A percentile compares a stretch with the other conserved stretches of the same genome.
Evolutionary conservation across 2,329 filamentous ascomycete species (phyloP).

Genomic region (Trichoderma polysporum): DNA sequence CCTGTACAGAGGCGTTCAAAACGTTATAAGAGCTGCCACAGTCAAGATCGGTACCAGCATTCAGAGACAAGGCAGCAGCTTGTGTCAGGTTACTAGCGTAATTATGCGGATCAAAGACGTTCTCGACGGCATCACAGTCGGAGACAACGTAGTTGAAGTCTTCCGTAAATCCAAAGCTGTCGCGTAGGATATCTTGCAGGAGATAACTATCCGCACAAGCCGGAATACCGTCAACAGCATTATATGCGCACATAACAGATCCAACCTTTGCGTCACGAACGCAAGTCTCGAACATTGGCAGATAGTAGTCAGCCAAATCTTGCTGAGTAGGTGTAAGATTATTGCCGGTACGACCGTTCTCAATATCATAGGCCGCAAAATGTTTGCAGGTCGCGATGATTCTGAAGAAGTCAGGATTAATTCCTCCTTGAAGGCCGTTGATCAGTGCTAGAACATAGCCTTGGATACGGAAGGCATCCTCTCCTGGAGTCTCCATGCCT

Average conservation of each 20-base stretch:
- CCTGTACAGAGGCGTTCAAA: slow-evolving; percentile 39
- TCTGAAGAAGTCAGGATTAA: slow-evolving; percentile 29
- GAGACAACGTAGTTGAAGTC: slow-evolving; percentile 62
- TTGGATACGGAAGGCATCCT: slow-evolving; percentile 52
- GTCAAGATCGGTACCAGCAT: slow-evolving; percentile 34
- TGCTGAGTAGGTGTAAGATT: slow-evolving; percentile 58
- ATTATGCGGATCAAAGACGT: slow-evolving; percentile 50
- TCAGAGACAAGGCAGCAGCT: slow-evolving; percentile 36
- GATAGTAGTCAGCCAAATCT: slow-evolving; percentile 67
- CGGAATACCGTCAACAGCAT: slow-evolving; percentile 64
- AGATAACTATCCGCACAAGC: slow-evolving; percentile 64
- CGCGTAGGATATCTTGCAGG: slow-evolving; percentile 60
- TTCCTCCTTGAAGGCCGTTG: slow-evolving; percentile 48
- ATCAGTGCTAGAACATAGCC: slow-evolving; percentile 54
- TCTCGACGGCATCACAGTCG: slow-evolving; percentile 63
- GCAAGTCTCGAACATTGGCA: slow-evolving; percentile 64
- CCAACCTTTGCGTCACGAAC: slow-evolving; percentile 55
- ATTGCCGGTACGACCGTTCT: slow-evolving; percentile 53
- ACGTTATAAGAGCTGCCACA: slow-evolving; percentile 28
- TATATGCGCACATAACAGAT: slow-evolving; percentile 64
- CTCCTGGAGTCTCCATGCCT: slow-evolving; percentile 60
- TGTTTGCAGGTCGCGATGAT: slow-evolving; percentile 60
- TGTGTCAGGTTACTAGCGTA: slow-evolving; percentile 38
- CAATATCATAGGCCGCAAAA: slow-evolving; percentile 58
- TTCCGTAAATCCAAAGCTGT: slow-evolving; percentile 64